Evolutionary conservation across 208 protist species (phyloP).

Genomic region (Acanthamoeba lenticulata): DNA sequence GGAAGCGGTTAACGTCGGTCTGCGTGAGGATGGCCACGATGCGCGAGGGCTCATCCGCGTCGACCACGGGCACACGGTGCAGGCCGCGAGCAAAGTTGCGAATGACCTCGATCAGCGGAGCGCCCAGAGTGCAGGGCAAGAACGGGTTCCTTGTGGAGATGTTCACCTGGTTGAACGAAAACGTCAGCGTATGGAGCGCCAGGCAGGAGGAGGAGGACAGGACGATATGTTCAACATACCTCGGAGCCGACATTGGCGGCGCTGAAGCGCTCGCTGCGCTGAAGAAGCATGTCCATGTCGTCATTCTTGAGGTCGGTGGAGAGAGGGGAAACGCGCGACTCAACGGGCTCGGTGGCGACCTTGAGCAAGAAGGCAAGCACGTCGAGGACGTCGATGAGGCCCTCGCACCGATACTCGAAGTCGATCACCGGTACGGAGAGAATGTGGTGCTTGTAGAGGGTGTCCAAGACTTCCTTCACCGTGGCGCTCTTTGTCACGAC

Average conservation of each 20-base stretch:
- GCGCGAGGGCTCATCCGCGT: background rate
- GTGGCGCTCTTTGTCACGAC: background rate
- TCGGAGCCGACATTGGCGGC: background rate
- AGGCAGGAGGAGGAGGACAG: background rate
- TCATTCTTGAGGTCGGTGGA: background rate
- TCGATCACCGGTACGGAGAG: conserved; percentile 14
- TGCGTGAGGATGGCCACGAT: conserved; percentile 40
- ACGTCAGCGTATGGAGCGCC: no score
- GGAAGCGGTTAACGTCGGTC: conserved; percentile 52
- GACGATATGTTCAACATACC: background rate
- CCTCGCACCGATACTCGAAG: conserved; percentile 25
- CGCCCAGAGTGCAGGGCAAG: conserved; percentile 52
- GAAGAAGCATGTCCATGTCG: conserved; percentile 28
- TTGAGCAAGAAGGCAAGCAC: conserved; percentile 36
- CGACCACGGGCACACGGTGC: conserved; percentile 33
- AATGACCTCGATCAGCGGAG: conserved; percentile 15
- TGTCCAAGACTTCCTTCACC: conserved; percentile 8
- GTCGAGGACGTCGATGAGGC: conserved; percentile 41
- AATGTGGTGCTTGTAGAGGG: conserved; percentile 51
- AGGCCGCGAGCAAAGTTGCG: conserved; percentile 10
- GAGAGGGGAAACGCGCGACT: background rate
- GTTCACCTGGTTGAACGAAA: conserved; percentile 44
- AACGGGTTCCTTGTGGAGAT: conserved; percentile 35
- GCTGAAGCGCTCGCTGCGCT: conserved; percentile 34
- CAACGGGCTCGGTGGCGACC: background rate